Percentiles rank a stretch among this genome's conserved stretches.
Conservation (phyloP, 2,329 filamentous ascomycete genomes). For the Sordariomycetes sp. region DNA sequence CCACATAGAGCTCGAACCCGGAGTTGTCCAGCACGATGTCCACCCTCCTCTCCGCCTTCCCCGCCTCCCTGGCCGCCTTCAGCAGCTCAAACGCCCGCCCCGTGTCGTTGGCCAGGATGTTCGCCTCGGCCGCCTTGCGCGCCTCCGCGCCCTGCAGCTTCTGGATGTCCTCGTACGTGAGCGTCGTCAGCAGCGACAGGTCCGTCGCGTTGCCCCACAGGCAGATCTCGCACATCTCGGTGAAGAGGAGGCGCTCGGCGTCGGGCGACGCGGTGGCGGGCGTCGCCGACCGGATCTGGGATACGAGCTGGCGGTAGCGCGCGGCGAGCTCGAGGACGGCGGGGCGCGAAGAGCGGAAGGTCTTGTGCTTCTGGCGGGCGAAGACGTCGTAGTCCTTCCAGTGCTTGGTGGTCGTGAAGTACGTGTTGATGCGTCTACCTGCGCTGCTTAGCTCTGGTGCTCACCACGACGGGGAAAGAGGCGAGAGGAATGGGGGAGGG, state of each 20-base stretch:
- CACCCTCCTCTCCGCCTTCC: constrained; percentile 61
- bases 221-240: constrained; percentile 92
- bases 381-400: constrained; percentile 93
- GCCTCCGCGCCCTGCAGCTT: constrained; percentile 86
- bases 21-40: constrained; percentile 97
- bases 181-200: constrained; percentile 76
- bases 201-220: constrained; percentile 97
- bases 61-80: constrained; percentile 50
- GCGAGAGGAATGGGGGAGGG: background rate
- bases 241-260: constrained; percentile 70
- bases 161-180: constrained; percentile 93
- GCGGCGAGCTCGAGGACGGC: constrained; percentile 73
- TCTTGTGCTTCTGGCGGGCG: constrained; percentile 77
- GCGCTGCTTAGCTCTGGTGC: constrained; percentile 6
- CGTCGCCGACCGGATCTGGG: constrained; percentile 48
- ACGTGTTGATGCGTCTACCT: constrained; percentile 60
- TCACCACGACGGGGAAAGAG: background rate
- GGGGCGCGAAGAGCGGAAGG: constrained; percentile 82
- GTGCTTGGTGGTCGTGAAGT: constrained; percentile 64
- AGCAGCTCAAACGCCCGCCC: constrained; percentile 59
- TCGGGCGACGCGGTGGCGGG: constrained; percentile 46
- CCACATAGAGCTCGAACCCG: constrained; percentile 94
- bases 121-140: constrained; percentile 77
- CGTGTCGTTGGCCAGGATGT: constrained; percentile 85
- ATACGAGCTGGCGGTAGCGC: constrained; percentile 65